Evolutionary conservation across 2,329 filamentous ascomycete genomes (phyloP), one percentile per base, ranked within the genome.

Genomic region (Aspergillus sp.): DNA sequence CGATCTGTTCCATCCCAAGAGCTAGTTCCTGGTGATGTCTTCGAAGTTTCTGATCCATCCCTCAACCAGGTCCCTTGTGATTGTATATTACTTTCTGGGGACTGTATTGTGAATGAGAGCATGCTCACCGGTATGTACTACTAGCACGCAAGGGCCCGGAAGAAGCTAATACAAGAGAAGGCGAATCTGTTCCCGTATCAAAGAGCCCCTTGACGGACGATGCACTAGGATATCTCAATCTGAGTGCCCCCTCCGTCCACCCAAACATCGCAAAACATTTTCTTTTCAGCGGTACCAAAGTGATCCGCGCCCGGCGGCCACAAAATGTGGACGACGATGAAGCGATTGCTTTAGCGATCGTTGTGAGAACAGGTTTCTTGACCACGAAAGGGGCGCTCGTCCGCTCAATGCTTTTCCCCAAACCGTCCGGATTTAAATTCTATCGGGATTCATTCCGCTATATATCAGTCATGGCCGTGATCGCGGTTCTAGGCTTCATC

Each of bases 51-150:
- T 52, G 95, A 99, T 70, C 94, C 94, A 2, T 91, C 87, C 14
- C 78, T 99, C 21, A 84, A 84, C 3, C 89, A 96, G 62, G 88
- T 97, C 57, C 94, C 94, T 1, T 94, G 90, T 64, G 94, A 99
- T 71, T 96, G 93, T 70, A 77, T 99, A 31, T 76, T 99, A 5
- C 80, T 99, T 0, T 90, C 89, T 48, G 95, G 94, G 38, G 95
- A 99, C 72, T 97, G 92, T 65, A 97, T 99, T 57, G 92, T 99
- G 59, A 99, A 99, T 65, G 94, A 99, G 74, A 97, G 94, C 74
- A 99, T 99, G 94, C 83, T 99, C 32, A 99, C 94, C 36, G 85
- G 78, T 81, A 66, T 58, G 66, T 57, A 19, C 40, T 38, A 32
- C 29, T 38, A 11, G n/a, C 23, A 16, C 38, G 9, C 9, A 7